phyloP scores from a whole-genome alignment of 2,329 filamentous ascomycete genomes.

The Pseudogymnoascus sp. region DNA sequence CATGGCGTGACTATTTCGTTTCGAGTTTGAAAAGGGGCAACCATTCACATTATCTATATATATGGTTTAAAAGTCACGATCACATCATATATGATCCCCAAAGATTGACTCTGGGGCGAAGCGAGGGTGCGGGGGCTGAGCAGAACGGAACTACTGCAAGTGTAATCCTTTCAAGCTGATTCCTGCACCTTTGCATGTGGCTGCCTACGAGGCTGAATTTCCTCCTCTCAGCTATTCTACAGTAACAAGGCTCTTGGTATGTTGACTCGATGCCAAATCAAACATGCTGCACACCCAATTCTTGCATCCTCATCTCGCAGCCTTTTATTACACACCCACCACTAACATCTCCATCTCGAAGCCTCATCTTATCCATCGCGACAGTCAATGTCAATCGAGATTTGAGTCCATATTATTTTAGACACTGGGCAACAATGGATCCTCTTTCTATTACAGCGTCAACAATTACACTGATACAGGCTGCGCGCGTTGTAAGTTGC shows the following conservation, averaged over 20 bases:
- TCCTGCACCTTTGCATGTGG: background rate
- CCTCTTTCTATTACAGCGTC: conserved; percentile 12
- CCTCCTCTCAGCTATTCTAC: background rate
- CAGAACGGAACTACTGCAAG: background rate
- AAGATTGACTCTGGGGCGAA: too few species aligned
- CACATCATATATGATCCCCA: background rate
- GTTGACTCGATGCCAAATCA: too few species aligned
- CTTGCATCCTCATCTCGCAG: background rate
- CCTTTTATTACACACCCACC: background rate
- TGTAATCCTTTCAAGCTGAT: background rate
- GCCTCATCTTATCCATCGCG: background rate
- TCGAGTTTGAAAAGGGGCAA: background rate
- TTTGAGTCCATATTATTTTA: background rate
- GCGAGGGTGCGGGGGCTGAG: too few species aligned
- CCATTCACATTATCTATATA: background rate
- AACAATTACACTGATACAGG: conserved; percentile 10
- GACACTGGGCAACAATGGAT: conserved; percentile 7
- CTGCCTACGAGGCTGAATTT: background rate
- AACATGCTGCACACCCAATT: too few species aligned
- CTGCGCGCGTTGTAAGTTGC: background rate
- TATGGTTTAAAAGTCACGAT: background rate
- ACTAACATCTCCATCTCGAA: background rate
- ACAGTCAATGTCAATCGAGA: background rate
- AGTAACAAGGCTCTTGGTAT: background rate
- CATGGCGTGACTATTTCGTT: background rate